phyloP scores from a whole-genome alignment of 148 eudicot genomes.

The Arbutus unedo region DNA sequence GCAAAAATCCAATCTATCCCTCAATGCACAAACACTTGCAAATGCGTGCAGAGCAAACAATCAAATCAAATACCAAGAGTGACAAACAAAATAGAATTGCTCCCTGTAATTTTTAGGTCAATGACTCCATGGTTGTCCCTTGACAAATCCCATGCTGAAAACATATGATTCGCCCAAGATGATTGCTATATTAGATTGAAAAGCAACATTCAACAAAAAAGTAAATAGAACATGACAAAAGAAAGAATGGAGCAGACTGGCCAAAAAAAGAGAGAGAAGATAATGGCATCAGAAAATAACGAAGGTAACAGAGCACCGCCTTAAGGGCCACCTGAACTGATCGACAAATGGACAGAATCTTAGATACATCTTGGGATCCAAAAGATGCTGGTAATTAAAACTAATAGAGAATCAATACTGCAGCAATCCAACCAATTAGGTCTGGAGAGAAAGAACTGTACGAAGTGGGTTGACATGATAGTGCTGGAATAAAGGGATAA shows the following conservation, averaged over 20 bases:
- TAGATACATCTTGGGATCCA: conserved; percentile 79
- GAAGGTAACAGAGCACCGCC: conserved; percentile 35
- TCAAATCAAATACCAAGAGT: not conserved
- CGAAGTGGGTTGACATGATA: not conserved
- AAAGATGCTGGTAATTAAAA: conserved; percentile 63
- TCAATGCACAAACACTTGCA: not conserved
- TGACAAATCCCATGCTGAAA: conserved; percentile 73
- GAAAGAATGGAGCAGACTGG: not conserved
- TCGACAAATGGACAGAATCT: no score
- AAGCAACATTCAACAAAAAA: conserved; percentile 23
- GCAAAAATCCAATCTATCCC: not conserved
- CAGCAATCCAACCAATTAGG: conserved; percentile 23
- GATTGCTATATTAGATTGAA: conserved; percentile 69
- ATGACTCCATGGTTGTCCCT: conserved; percentile 44
- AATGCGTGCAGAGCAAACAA: not conserved
- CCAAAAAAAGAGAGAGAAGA: not conserved
- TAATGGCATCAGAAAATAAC: not conserved
- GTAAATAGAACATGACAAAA: conserved; percentile 5
- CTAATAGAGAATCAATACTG: conserved; percentile 92
- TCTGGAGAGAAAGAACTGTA: conserved; percentile 2
- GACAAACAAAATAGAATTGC: not conserved
- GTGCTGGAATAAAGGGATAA: not conserved
- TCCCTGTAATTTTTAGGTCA: not conserved
- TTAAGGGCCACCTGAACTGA: conserved; percentile 73
- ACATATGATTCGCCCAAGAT: conserved; percentile 82